Evolutionary conservation across 1,284 basidiomycete genomes (phyloP).

Genomic region (Sporisorium graminicola): DNA sequence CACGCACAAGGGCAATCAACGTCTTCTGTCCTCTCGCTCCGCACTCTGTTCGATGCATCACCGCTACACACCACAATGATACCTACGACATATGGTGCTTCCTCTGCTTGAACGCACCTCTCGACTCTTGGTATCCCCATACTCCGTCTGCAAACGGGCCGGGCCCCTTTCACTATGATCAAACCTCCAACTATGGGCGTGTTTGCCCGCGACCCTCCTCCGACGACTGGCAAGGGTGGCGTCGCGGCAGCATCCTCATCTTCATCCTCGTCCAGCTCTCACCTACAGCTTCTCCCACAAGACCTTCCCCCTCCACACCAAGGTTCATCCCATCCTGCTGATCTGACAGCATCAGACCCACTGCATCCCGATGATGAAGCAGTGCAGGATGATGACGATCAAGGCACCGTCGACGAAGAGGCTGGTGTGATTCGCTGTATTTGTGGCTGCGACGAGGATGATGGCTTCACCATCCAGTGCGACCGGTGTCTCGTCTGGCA

Average conservation of each 20-base stretch:
- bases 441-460: slow-evolving; percentile 80
- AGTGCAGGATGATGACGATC: slow-evolving; percentile 52
- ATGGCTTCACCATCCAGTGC: slow-evolving; percentile 92
- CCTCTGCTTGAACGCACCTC: neutral
- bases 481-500: slow-evolving; percentile 90
- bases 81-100: neutral
- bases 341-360: slow-evolving; percentile 18
- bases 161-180: slow-evolving; percentile 26
- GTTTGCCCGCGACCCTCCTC: slow-evolving; percentile 46
- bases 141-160: neutral
- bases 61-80: slow-evolving; percentile 3
- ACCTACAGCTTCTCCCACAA: slow-evolving; percentile 2
- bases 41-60: slow-evolving; percentile 1
- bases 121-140: neutral
- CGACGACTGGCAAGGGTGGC: slow-evolving; percentile 8
- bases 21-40: neutral
- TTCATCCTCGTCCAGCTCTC: slow-evolving; percentile 9
- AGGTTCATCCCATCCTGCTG: slow-evolving; percentile 2
- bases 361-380: slow-evolving; percentile 34
- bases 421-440: slow-evolving; percentile 74
- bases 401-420: slow-evolving; percentile 62
- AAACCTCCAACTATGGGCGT: slow-evolving; percentile 53
- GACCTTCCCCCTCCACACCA: slow-evolving; percentile 1
- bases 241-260: slow-evolving; percentile 5
- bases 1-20: neutral